A percentile compares a stretch with the other conserved stretches of the same genome.
These are phyloP conservation scores for Pharus latifolius DNA, from an alignment of 176 grass and related monocot species.

Conservation along the genomic window DNA sequence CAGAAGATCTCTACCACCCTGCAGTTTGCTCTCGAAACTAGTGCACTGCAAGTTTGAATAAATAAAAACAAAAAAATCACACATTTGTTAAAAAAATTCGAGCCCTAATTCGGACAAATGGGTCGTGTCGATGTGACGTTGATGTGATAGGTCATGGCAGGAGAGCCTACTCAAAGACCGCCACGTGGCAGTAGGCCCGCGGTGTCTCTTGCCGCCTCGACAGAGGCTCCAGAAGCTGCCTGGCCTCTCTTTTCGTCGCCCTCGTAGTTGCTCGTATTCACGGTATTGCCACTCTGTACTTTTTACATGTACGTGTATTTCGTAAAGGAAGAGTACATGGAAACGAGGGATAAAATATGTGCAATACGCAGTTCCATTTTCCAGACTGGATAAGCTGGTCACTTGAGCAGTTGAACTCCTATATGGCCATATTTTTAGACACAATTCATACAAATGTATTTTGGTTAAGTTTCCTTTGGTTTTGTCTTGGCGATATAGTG, in stretches of 20 bases:
- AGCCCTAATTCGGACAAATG: not conserved
- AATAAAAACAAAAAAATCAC: too few relatives aligned
- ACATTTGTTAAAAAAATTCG: not conserved
- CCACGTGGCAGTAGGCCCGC: not conserved
- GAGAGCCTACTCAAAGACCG: fast-evolving
- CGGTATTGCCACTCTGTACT: not conserved
- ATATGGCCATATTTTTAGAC: too few relatives aligned
- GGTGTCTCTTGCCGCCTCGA: slow-evolving; percentile 5
- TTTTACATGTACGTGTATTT: too few relatives aligned
- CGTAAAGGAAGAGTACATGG: too few relatives aligned
- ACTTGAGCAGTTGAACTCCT: too few relatives aligned
- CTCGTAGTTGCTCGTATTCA: not conserved
- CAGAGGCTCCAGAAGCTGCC: not conserved
- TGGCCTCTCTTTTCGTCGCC: not conserved
- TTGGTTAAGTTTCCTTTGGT: too few relatives aligned
- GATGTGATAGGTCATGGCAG: slow-evolving; percentile 17
- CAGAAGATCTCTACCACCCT: not conserved
- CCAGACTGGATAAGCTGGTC: too few relatives aligned
- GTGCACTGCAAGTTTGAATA: not conserved
- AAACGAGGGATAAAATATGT: too few relatives aligned
- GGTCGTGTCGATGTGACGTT: slow-evolving; percentile 12
- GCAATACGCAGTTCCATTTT: too few relatives aligned
- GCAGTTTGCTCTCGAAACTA: not conserved
- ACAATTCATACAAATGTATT: too few relatives aligned
- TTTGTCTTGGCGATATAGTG: too few relatives aligned